A percentile compares a stretch with the other conserved stretches of the same genome.
Evolutionary conservation across 2,329 filamentous ascomycete species (phyloP).

Genomic region (Penicillium sp.): DNA sequence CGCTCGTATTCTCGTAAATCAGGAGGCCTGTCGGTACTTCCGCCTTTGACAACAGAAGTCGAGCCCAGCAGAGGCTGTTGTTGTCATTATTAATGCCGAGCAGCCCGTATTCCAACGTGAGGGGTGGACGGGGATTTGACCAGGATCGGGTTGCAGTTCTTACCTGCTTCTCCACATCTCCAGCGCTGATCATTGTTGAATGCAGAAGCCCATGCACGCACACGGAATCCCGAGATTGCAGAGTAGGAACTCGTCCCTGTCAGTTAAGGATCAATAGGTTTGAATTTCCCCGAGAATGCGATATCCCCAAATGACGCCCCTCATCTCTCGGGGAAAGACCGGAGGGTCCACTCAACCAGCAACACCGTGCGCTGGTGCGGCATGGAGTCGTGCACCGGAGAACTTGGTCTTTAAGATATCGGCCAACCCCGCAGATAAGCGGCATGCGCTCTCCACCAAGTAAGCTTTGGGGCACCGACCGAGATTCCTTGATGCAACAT

Average conservation of each 20-base stretch:
- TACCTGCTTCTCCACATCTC: conserved; percentile 39
- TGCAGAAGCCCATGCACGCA: background rate
- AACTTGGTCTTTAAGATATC: background rate
- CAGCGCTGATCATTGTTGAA: conserved; percentile 5
- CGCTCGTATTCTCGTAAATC: conserved; percentile 2
- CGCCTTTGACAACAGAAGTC: background rate
- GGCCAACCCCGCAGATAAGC: conserved; percentile 4
- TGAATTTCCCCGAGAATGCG: background rate
- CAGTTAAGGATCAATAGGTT: background rate
- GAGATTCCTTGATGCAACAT: background rate
- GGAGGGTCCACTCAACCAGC: background rate
- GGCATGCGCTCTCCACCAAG: background rate
- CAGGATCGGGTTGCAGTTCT: conserved; percentile 6
- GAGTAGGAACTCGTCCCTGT: background rate
- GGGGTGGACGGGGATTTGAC: conserved; percentile 1
- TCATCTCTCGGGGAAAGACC: background rate
- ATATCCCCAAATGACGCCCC: background rate
- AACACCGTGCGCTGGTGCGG: too few species aligned
- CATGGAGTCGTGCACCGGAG: background rate
- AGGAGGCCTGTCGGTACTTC: background rate
- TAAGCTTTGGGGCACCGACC: background rate
- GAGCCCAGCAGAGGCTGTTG: conserved; percentile 19
- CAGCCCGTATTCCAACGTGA: conserved; percentile 1
- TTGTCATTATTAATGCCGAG: conserved; percentile 6
- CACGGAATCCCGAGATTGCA: background rate